Percentiles rank a stretch among this genome's conserved stretches.
Conservation (phyloP, 345 rosid species). For the Balakata baccata region DNA sequence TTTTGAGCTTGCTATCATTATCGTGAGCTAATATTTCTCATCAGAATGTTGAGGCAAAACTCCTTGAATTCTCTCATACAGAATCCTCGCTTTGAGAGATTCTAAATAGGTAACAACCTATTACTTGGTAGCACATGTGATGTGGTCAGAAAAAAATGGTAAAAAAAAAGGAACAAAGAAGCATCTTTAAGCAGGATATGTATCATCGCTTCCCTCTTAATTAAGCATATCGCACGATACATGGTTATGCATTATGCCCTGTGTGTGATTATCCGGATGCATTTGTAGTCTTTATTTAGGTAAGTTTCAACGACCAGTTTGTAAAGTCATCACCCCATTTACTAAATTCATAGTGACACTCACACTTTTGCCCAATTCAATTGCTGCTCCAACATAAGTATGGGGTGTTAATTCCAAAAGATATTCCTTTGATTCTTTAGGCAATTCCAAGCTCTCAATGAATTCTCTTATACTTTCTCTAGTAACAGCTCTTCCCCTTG, state of each 20-base stretch:
- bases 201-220: not conserved
- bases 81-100: no score
- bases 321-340: slow-evolving; percentile 27
- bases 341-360: slow-evolving; percentile 38
- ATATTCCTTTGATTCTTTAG: slow-evolving; percentile 55
- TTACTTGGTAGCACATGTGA: not conserved
- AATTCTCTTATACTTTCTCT: slow-evolving; percentile 69
- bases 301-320: slow-evolving; percentile 13
- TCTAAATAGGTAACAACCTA: no score
- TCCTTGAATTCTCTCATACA: not conserved
- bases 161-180: not conserved
- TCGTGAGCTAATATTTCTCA: not conserved
- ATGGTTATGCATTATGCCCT: no score
- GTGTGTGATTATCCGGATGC: no score
- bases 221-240: not conserved
- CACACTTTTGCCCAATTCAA: slow-evolving; percentile 54
- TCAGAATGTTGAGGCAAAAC: not conserved
- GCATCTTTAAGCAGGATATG: not conserved
- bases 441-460: slow-evolving; percentile 62
- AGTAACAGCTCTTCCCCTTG: slow-evolving; percentile 82
- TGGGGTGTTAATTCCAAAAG: slow-evolving; percentile 74
- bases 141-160: not conserved
- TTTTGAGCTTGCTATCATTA: not conserved
- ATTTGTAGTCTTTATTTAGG: not conserved
- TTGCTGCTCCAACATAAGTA: slow-evolving; percentile 73